Conservation (phyloP, 306 rosid genomes). For the Gillenia trifoliata region DNA sequence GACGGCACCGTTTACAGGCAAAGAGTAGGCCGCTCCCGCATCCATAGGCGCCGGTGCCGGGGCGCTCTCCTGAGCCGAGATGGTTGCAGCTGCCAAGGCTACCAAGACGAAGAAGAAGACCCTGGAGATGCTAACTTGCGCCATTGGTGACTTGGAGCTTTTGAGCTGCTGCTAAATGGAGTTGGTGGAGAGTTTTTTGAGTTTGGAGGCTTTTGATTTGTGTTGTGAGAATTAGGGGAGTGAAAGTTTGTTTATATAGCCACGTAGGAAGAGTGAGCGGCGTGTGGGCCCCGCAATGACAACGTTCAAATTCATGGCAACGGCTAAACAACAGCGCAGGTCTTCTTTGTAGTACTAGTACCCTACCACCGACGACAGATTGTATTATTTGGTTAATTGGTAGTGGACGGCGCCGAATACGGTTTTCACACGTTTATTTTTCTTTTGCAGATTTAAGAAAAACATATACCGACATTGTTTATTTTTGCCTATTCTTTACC, state of each 20-base stretch:
- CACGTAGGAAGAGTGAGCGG: not conserved
- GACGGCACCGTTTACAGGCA: conserved; percentile 14
- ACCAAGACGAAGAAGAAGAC: conserved; percentile 13
- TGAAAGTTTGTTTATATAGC: not conserved
- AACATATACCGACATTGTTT: no score
- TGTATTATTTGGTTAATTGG: not conserved
- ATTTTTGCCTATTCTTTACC: no score
- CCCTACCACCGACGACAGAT: not conserved
- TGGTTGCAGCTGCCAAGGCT: conserved; percentile 6
- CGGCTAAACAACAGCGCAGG: conserved; percentile 16
- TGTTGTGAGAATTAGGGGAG: not conserved
- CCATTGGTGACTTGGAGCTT: conserved; percentile 4
- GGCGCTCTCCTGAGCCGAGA: conserved; percentile 11
- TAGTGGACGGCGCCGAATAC: not conserved
- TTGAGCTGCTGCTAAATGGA: not conserved
- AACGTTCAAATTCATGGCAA: conserved; percentile 12
- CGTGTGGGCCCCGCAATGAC: conserved; percentile 13
- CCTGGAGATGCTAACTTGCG: conserved; percentile 14
- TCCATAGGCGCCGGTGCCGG: conserved; percentile 13
- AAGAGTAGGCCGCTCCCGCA: conserved; percentile 13
- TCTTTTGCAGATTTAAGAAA: no score
- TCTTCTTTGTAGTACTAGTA: not conserved
- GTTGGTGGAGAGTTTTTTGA: not conserved
- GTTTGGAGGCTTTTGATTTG: not conserved
- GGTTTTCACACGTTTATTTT: not conserved